Evolutionary conservation across 1,139 yeast species (phyloP).

Genomic region (Scheffersomyces quercinus): DNA sequence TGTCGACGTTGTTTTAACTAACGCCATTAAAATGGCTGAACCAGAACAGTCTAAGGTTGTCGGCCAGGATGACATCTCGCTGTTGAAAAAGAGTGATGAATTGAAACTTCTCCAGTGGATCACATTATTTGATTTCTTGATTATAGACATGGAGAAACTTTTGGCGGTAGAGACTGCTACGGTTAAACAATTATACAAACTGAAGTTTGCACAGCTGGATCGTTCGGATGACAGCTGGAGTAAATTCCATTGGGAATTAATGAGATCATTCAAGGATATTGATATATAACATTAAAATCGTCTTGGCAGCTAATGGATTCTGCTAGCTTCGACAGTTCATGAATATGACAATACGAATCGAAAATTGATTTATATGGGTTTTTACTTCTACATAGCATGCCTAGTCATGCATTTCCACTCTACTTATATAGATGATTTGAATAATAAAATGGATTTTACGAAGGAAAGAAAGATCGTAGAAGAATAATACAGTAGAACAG

Average conservation of each 20-base stretch:
- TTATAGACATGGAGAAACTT: slow-evolving; percentile 12
- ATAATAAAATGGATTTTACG: no score
- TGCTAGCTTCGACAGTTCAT: no score
- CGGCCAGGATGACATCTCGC: slow-evolving; percentile 6
- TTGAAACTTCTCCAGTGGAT: slow-evolving; percentile 29
- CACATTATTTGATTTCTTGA: slow-evolving; percentile 30
- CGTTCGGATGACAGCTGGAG: slow-evolving; percentile 8
- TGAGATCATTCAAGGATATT: slow-evolving; percentile 8
- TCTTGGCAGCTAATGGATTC: no score
- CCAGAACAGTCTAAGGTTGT: slow-evolving; percentile 10
- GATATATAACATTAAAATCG: neutral
- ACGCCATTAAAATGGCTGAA: slow-evolving; percentile 4
- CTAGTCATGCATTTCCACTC: no score
- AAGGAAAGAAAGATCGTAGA: no score
- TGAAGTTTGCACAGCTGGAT: slow-evolving; percentile 11
- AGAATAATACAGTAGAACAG: no score
- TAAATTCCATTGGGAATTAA: slow-evolving; percentile 15
- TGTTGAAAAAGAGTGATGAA: slow-evolving; percentile 14
- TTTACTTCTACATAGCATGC: no score
- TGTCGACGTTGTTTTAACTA: slow-evolving; percentile 5
- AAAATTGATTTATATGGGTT: no score
- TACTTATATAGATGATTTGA: no score
- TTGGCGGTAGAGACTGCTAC: slow-evolving; percentile 20
- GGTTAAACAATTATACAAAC: slow-evolving; percentile 21
- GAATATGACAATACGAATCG: no score